Evolutionary conservation across 768 basidiomycete genomes (phyloP), one percentile per base, ranked within the genome.

Genomic region (Mycena rosella): DNA sequence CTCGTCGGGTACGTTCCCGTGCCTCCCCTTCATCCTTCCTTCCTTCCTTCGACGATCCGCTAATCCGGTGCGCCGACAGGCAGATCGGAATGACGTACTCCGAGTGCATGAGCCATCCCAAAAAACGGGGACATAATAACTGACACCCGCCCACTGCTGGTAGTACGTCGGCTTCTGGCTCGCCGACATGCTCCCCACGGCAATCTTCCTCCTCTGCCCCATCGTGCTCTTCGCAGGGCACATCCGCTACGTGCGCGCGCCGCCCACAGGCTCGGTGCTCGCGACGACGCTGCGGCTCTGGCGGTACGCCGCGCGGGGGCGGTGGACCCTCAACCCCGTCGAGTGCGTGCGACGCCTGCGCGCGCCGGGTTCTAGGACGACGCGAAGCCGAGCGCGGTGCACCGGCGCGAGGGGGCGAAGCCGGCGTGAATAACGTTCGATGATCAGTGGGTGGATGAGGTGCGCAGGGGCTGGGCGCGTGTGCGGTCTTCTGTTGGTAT

Each of bases 381-480:
- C 52, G 90, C 83, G 5, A 92, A 91, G 76, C 92, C 93, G 0
- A 91, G 90, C 71, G 9, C 1, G 1, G 51, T 66, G 7, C n/a
- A 29, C 4, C 4, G 73, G n/a, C 2, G 2, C 20, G 44, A 7
- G 3, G 84, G 75, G 1, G 78, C 79, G 30, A 77, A 77, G 53
- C 92, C 91, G 0, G 24, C 29, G 6, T 94, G 91, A 92, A 93
- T 94, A 90, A 89, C 78, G 8, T 94, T 88, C 64, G 91, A 94
- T 70, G 93, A 94, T 71, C 74, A 82, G 57, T 94, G 91, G 91
- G 91, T 94, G 11, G 91, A 93, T 53, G 92, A 94, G 72, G 86
- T 94, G 48, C 80, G 32, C 32, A 11, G 5, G 32, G 32, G 32
- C 11, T 34, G 32, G 82, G 60, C 86, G 92, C 60, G 92, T 20